phyloP scores from a whole-genome alignment of 2,329 filamentous ascomycete species.

The Aulographum hederae region DNA sequence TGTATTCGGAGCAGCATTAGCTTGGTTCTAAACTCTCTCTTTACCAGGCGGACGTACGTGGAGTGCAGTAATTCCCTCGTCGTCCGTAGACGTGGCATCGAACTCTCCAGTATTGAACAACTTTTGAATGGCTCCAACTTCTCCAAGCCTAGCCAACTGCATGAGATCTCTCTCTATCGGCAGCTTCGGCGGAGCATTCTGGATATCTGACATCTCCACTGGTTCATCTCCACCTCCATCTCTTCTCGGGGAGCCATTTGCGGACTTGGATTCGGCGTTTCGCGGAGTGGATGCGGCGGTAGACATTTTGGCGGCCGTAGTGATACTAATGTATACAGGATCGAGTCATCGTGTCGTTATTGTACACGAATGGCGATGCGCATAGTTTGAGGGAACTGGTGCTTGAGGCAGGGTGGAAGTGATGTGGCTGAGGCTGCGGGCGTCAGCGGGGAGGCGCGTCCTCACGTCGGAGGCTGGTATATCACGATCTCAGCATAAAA shows the following conservation, averaged over 20 bases:
- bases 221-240: constrained; percentile 10
- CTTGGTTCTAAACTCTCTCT: constrained; percentile 1
- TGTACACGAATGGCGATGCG: no score
- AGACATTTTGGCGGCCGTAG: no score
- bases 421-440: no score
- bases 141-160: constrained; percentile 80
- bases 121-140: constrained; percentile 72
- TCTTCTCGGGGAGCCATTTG: constrained; percentile 1
- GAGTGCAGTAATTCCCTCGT: constrained; percentile 85
- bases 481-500: no score
- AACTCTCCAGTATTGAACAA: constrained; percentile 70
- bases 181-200: constrained; percentile 16
- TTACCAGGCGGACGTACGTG: constrained; percentile 41
- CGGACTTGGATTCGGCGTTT: neutral
- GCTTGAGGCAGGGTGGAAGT: no score
- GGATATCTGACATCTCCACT: constrained; percentile 19
- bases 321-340: no score
- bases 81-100: constrained; percentile 69
- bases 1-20: constrained; percentile 25
- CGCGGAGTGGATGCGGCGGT: no score
- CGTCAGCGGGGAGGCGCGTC: no score
- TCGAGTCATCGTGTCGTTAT: no score
- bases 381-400: no score
- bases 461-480: no score
- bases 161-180: constrained; percentile 68